A percentile compares a stretch with the other conserved stretches of the same genome.
Conservation (phyloP, 2,329 filamentous ascomycete genomes). For the Colletotrichum sublineola region DNA sequence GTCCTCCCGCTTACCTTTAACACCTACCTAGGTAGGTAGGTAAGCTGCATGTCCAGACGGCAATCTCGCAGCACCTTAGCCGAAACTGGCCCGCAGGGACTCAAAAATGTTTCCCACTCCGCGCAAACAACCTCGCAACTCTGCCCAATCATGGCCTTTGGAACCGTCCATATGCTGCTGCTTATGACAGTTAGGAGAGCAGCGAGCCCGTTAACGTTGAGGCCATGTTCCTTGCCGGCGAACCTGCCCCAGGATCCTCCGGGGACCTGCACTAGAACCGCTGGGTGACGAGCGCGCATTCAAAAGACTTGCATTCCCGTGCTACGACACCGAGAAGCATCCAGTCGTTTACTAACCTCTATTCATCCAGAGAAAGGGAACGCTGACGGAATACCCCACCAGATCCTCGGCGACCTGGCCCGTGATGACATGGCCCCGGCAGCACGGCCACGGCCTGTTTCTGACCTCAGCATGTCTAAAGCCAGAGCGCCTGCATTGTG, state of each 20-base stretch:
- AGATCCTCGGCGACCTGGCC: slow-evolving; percentile 23
- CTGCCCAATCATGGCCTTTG: slow-evolving; percentile 22
- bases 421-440: slow-evolving; percentile 25
- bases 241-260: slow-evolving; percentile 15
- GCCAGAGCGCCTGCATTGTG: neutral
- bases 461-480: slow-evolving; percentile 16
- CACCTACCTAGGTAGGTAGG: neutral
- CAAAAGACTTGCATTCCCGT: neutral
- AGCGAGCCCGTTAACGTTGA: slow-evolving; percentile 2
- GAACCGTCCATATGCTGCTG: neutral
- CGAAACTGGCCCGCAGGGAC: slow-evolving; percentile 22
- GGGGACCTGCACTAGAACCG: slow-evolving; percentile 37
- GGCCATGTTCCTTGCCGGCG: slow-evolving; percentile 26
- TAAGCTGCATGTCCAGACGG: slow-evolving; percentile 11
- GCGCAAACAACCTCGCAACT: slow-evolving; percentile 9
- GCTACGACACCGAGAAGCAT: slow-evolving; percentile 14
- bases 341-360: neutral
- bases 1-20: neutral
- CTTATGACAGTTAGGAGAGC: neutral
- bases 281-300: slow-evolving; percentile 6
- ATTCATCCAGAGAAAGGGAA: neutral
- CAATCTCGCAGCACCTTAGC: slow-evolving; percentile 25
- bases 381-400: slow-evolving; percentile 16
- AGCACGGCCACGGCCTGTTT: slow-evolving; percentile 24
- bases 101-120: slow-evolving; percentile 20